These are phyloP conservation scores for Tylopilus orsonianus DNA, from an alignment of 1,284 basidiomycete species.

Conservation along the genomic window DNA sequence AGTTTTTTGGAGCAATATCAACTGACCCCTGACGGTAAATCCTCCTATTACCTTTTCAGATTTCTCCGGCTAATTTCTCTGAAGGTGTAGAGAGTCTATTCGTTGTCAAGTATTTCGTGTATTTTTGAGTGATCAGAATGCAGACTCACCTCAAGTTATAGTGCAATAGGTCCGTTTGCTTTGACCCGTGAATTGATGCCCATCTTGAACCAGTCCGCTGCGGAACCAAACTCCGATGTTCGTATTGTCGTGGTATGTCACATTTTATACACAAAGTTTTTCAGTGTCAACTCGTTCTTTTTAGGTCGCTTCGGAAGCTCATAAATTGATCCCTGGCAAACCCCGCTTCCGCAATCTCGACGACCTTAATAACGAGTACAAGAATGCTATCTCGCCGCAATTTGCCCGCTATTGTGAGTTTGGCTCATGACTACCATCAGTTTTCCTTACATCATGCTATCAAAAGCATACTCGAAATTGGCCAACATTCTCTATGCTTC, in stretches of 20 bases:
- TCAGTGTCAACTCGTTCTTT: too few species aligned
- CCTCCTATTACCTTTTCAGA: neutral
- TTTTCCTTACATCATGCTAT: neutral
- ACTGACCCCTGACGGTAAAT: slow-evolving; percentile 36
- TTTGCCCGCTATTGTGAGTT: slow-evolving; percentile 41
- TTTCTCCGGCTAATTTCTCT: neutral
- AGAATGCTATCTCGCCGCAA: slow-evolving; percentile 23
- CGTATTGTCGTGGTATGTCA: slow-evolving; percentile 48
- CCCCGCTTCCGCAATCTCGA: slow-evolving; percentile 38
- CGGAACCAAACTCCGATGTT: slow-evolving; percentile 45
- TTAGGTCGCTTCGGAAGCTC: slow-evolving; percentile 27
- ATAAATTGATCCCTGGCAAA: slow-evolving; percentile 18
- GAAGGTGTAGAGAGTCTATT: slow-evolving; percentile 41
- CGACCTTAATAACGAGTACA: slow-evolving; percentile 41
- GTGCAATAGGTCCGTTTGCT: slow-evolving; percentile 47
- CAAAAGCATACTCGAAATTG: slow-evolving; percentile 42
- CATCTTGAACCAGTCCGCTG: slow-evolving; percentile 45
- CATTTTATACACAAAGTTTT: neutral
- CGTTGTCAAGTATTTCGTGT: slow-evolving; percentile 43
- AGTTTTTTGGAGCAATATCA: slow-evolving; percentile 22
- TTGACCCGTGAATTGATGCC: slow-evolving; percentile 51
- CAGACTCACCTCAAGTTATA: slow-evolving; percentile 20
- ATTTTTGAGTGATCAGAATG: neutral
- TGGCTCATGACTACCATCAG: neutral
- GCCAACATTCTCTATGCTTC: slow-evolving; percentile 40